Conservation (phyloP, 1,284 basidiomycete species). For the Puccinia triticina region DNA sequence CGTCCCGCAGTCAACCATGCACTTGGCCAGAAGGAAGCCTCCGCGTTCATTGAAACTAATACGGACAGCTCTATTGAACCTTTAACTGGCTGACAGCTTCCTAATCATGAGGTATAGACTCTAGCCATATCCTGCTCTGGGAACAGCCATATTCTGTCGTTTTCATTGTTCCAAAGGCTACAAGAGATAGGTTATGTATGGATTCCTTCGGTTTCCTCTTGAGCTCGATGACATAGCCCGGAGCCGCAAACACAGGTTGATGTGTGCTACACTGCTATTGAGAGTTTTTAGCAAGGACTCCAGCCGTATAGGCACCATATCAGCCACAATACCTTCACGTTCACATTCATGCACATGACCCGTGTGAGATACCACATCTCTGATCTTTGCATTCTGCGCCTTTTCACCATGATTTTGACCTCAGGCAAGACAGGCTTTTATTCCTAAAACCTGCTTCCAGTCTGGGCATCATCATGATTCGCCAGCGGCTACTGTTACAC, state of each 20-base stretch:
- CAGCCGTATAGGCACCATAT: neutral
- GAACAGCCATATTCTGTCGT: too few species aligned
- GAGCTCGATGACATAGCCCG: neutral
- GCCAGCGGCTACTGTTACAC: neutral
- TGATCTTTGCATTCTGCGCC: conserved; percentile 2
- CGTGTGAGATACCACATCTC: neutral
- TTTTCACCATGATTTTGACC: neutral
- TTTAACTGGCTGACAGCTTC: too few species aligned
- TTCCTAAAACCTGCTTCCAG: neutral
- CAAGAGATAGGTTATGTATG: too few species aligned
- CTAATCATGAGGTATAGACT: neutral
- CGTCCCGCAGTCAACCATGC: conserved; percentile 22
- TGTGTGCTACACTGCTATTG: neutral
- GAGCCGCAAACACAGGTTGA: conserved; percentile 10
- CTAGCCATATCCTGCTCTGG: neutral
- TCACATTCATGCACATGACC: neutral
- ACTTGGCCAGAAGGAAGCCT: neutral
- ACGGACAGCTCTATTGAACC: neutral
- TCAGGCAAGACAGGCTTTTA: neutral
- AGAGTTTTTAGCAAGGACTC: neutral
- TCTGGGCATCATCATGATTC: neutral
- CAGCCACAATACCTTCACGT: neutral
- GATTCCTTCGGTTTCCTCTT: neutral
- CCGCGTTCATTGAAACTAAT: neutral
- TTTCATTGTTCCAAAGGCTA: too few species aligned